Conservation (phyloP, 495 filamentous ascomycete genomes). For the Penicillium turbatum region DNA sequence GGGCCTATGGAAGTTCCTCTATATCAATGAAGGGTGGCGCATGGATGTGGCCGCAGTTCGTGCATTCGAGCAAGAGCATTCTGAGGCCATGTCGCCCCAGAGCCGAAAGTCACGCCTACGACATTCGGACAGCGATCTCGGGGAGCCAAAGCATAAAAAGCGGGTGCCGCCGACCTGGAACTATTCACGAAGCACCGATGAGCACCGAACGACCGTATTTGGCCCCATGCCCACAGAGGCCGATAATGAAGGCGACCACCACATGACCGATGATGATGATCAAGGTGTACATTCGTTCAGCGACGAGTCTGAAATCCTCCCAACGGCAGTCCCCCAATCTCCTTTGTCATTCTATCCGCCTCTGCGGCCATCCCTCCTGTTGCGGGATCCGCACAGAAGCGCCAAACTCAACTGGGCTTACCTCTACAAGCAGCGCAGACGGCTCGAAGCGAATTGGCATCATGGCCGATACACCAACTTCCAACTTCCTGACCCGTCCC, state of each 20-base stretch:
- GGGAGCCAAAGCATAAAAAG: constrained; percentile 50
- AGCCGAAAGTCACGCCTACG: constrained; percentile 43
- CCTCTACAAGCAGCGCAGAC: constrained; percentile 80
- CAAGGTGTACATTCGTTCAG: constrained; percentile 8
- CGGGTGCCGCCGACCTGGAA: constrained; percentile 45
- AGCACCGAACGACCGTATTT: background rate
- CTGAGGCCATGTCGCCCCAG: constrained; percentile 37
- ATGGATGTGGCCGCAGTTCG: constrained; percentile 61
- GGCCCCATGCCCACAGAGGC: constrained; percentile 32
- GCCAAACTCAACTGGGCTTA: constrained; percentile 53
- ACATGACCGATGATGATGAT: constrained; percentile 44
- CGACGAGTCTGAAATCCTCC: constrained; percentile 1
- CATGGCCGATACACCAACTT: constrained; percentile 78
- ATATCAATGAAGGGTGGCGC: constrained; percentile 79
- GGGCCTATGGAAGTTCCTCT: constrained; percentile 79
- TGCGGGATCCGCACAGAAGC: constrained; percentile 32
- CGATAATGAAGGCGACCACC: constrained; percentile 44
- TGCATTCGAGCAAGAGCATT: constrained; percentile 60
- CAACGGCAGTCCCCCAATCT: constrained; percentile 9
- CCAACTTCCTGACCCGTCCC: constrained; percentile 77
- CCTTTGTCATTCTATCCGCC: constrained; percentile 20
- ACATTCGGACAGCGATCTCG: constrained; percentile 42
- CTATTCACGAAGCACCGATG: constrained; percentile 27
- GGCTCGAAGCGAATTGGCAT: constrained; percentile 89
- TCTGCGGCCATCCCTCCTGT: constrained; percentile 31